Base-by-base conservation (phyloP, 73 alveolate species). In the Paramecium biaurelia region DNA sequence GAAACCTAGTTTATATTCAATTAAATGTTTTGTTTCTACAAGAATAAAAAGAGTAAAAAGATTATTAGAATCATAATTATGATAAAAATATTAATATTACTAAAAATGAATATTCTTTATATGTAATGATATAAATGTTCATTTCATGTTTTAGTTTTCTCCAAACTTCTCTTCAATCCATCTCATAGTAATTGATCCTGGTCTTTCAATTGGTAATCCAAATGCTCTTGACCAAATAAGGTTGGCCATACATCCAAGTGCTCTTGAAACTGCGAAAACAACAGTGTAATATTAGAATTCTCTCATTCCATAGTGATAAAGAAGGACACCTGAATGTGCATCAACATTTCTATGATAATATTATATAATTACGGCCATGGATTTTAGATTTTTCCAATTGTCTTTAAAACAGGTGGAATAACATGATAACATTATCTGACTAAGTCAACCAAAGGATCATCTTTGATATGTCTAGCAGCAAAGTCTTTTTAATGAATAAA, bases 231-330 rank as follows among this genome's bases (percentile, higher is more conserved):
- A 82, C 99, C 99, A 98, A 11, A 98, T 96, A 42, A 93, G 92
- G 76, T 96, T 95, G 47, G 99, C 86, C 96, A 93, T 94, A 37
- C 96, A 95, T 43, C 99, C 99, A 42, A 96, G 89, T 14, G 99
- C 97, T 56, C 99, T 95, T 9, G 99, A 95, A 47, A 98, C 98
- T 24, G 99, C 99, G 90, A 98, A 98, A 11, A 97, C 92, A 11
- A 96, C 99, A 45, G 99, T 93, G 86, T 95, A 94, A 76, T 57
- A 95, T 59, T 95, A 97, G 93, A 85, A 92, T 79, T 96, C 94
- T 35, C 72, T 92, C 21, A 97, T 57, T 10, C 98, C 99, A 90
- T 89, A 97, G 85, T 96, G 95, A 95, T 95, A 93, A 26, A 97
- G 93, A 18, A 97, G 95, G 24, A 95, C 97, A 24, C 99, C 99